Percentiles rank a stretch among this genome's conserved stretches.
Evolutionary conservation across 2,329 filamentous ascomycete species (phyloP).

Genomic region (Neocucurbitaria cava): DNA sequence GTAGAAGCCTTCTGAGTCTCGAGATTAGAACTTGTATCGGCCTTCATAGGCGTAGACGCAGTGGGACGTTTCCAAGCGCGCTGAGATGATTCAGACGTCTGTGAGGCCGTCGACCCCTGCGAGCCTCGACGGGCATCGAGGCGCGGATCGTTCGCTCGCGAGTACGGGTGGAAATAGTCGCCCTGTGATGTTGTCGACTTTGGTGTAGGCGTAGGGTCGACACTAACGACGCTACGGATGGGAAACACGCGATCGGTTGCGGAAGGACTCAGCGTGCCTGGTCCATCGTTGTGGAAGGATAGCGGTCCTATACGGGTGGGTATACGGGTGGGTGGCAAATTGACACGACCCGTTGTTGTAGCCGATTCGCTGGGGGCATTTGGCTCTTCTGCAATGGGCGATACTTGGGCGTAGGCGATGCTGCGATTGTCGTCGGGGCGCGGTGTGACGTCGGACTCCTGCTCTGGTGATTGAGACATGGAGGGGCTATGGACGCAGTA

Average conservation of each 20-base stretch:
- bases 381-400: slow-evolving; percentile 22
- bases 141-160: slow-evolving; percentile 34
- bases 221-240: slow-evolving; percentile 79
- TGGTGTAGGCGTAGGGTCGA: slow-evolving; percentile 63
- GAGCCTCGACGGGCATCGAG: slow-evolving; percentile 36
- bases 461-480: slow-evolving; percentile 38
- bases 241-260: slow-evolving; percentile 73
- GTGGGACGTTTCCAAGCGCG: slow-evolving; percentile 14
- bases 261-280: slow-evolving; percentile 48
- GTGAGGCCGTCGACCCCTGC: slow-evolving; percentile 37
- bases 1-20: slow-evolving; percentile 18
- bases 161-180: slow-evolving; percentile 49
- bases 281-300: slow-evolving; percentile 24
- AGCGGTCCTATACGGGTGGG: slow-evolving; percentile 15
- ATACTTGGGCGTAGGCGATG: slow-evolving; percentile 15
- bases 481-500: slow-evolving; percentile 9
- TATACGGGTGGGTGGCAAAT: slow-evolving; percentile 13
- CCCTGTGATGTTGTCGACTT: slow-evolving; percentile 25
- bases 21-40: not conserved
- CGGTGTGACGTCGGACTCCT: slow-evolving; percentile 17
- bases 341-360: slow-evolving; percentile 3
- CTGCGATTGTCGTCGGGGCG: slow-evolving; percentile 7
- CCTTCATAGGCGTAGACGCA: not conserved
- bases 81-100: slow-evolving; percentile 34
- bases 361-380: slow-evolving; percentile 8